A percentile compares a stretch with the other conserved stretches of the same genome.
These are phyloP conservation scores for Arthroderma sp. DNA, from an alignment of 2,329 filamentous ascomycete species.

Conservation along the genomic window DNA sequence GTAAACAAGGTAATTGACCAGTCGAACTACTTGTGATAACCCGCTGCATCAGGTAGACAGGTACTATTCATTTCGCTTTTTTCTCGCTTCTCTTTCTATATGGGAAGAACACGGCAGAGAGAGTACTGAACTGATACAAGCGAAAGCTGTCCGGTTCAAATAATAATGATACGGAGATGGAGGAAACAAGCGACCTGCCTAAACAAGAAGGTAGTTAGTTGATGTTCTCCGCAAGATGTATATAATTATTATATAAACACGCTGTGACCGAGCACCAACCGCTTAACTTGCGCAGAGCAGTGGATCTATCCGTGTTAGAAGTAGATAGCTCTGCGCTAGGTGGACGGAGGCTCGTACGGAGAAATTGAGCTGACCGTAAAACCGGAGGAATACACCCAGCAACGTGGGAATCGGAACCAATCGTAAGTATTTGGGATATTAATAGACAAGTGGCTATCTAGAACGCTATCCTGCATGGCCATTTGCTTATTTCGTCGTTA, in stretches of 20 bases:
- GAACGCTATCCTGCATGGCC: not conserved
- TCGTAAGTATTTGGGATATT: not conserved
- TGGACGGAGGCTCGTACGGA: not conserved
- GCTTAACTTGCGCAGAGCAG: no score
- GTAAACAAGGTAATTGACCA: no score
- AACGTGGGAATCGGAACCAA: not conserved
- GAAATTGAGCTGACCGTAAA: not conserved
- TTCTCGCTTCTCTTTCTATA: no score
- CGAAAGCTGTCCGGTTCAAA: not conserved
- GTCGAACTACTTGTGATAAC: no score
- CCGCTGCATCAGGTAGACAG: no score
- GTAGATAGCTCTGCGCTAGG: not conserved
- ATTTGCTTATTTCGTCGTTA: not conserved
- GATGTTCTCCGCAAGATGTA: not conserved
- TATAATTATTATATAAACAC: no score
- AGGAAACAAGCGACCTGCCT: not conserved
- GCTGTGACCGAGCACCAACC: no score
- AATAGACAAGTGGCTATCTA: not conserved
- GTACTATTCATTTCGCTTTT: no score
- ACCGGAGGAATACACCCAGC: not conserved
- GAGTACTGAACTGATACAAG: no score
- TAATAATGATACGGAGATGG: not conserved
- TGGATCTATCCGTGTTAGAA: not conserved
- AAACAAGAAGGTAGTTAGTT: not conserved
- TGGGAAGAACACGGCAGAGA: no score